These are phyloP conservation scores for Lepidium sativum DNA, from an alignment of 345 rosid species.

Conservation along the genomic window DNA sequence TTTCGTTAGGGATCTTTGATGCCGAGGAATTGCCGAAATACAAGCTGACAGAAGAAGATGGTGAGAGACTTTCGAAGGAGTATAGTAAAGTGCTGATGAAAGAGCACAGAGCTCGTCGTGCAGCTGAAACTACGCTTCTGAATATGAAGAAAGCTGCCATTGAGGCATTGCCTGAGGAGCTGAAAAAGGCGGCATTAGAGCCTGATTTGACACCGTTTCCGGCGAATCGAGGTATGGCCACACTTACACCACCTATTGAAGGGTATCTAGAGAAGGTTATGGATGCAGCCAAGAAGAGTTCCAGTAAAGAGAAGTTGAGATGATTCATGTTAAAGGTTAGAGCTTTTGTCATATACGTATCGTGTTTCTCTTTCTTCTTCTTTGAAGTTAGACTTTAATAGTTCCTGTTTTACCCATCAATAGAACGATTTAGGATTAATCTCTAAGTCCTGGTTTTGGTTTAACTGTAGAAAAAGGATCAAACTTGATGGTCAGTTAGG, in stretches of 20 bases:
- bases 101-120: slow-evolving; percentile 71
- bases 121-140: slow-evolving; percentile 58
- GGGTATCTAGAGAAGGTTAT: slow-evolving; percentile 79
- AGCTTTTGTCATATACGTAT: background rate
- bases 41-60: slow-evolving; percentile 79
- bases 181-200: slow-evolving; percentile 62
- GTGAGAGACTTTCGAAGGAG: slow-evolving; percentile 77
- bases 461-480: background rate
- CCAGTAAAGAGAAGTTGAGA: slow-evolving; percentile 71
- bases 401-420: background rate
- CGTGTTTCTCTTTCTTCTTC: background rate
- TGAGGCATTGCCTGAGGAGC: slow-evolving; percentile 74
- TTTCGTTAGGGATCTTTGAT: slow-evolving; percentile 67
- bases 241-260: slow-evolving; percentile 93
- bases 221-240: slow-evolving; percentile 63
- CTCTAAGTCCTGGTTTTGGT: background rate
- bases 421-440: background rate
- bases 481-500: background rate
- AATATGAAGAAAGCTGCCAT: slow-evolving; percentile 73
- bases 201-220: slow-evolving; percentile 87
- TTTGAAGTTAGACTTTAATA: background rate
- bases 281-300: slow-evolving; percentile 66
- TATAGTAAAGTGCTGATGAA: slow-evolving; percentile 80
- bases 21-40: slow-evolving; percentile 72
- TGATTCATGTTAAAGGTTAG: slow-evolving; percentile 31